Evolutionary conservation across 805 yeast species (phyloP), one percentile per base, ranked within the genome.

Genomic region (Pichia ethanolica): DNA sequence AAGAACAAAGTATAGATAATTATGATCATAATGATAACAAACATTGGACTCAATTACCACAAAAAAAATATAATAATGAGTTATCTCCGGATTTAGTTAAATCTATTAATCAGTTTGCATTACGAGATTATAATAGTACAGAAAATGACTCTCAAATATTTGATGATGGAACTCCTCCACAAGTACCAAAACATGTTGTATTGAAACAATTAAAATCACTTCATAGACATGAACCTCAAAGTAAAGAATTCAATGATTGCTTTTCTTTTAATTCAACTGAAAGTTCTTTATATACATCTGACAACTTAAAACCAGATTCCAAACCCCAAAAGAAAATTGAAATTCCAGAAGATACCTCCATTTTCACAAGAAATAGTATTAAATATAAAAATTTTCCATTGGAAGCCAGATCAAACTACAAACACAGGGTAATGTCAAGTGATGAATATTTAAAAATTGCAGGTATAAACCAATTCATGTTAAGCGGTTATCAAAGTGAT

Each of bases 381-480:
- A 33, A 45, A 33, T 20, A 33, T n/a, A 37, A 38, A 30, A 10
- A 37, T 12, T 1, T 38, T 39, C 1, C 10, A 54, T 6, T 11
- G n/a, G 3, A 35, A 20, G 20, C 27, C 20, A 11, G 28, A 13
- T 14, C 26, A 54, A 35, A 8, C 9, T 30, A 55, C 58, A 42
- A 34, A 47, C 13, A 52, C 51, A 25, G 47, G 62, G 32, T 44
- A 56, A 11, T 27, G 7, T 8, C 56, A 12, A 61, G 65, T 4
- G 32, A 49, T 10, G 57, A 60, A 14, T 61, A 60, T 44, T 52
- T 63, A 10, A 35, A 49, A 42, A 42, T 49, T 5, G 59, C 48
- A 4, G 63, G 64, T 10, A 59, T 64, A 27, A 59, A 57, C 12
- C 67, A 69, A 8, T 60, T 54, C 36, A 60, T 64, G 62, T 43